These are phyloP conservation scores for Boeremia lycopersici DNA, from an alignment of 2,329 filamentous ascomycete species.

Conservation along the genomic window DNA sequence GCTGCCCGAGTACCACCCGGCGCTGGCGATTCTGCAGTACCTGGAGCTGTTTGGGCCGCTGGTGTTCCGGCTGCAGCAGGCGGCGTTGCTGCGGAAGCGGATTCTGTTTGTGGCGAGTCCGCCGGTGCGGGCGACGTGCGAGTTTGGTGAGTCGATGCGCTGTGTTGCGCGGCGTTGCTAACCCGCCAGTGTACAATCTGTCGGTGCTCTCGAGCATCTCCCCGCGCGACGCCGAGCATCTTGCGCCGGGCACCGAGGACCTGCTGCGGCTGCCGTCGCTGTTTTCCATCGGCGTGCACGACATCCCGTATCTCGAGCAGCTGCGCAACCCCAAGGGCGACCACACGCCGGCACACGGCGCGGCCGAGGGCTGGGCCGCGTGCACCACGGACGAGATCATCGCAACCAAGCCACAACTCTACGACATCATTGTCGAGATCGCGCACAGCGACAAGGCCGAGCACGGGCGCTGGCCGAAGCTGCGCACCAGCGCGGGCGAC, in stretches of 20 bases:
- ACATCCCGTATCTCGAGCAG: constrained; percentile 78
- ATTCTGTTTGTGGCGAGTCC: constrained; percentile 86
- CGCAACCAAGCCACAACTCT: constrained; percentile 81
- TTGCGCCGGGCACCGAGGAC: constrained; percentile 67
- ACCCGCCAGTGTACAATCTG: constrained; percentile 78
- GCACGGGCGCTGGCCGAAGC: constrained; percentile 74
- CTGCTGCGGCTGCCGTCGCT: constrained; percentile 74
- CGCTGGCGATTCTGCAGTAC: constrained; percentile 77
- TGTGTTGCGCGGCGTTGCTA: constrained; percentile 1
- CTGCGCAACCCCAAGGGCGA: constrained; percentile 54
- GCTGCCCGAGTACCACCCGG: constrained; percentile 81
- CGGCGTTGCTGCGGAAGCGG: constrained; percentile 82
- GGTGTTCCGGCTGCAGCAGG: constrained; percentile 88
- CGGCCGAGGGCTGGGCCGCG: constrained; percentile 77
- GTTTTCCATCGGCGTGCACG: constrained; percentile 93
- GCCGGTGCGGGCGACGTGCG: constrained; percentile 83
- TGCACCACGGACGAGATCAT: constrained; percentile 96
- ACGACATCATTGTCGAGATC: constrained; percentile 87
- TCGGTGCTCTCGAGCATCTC: constrained; percentile 93
- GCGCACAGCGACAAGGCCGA: constrained; percentile 63
- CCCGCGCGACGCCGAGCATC: constrained; percentile 69
- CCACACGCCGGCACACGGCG: constrained; percentile 50
- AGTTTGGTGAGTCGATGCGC: constrained; percentile 72
- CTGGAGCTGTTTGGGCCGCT: constrained; percentile 87
- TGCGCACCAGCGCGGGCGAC: constrained; percentile 68